Conservation (phyloP, 192 early-diverging fungal species). For the Lobosporangium transversale region DNA sequence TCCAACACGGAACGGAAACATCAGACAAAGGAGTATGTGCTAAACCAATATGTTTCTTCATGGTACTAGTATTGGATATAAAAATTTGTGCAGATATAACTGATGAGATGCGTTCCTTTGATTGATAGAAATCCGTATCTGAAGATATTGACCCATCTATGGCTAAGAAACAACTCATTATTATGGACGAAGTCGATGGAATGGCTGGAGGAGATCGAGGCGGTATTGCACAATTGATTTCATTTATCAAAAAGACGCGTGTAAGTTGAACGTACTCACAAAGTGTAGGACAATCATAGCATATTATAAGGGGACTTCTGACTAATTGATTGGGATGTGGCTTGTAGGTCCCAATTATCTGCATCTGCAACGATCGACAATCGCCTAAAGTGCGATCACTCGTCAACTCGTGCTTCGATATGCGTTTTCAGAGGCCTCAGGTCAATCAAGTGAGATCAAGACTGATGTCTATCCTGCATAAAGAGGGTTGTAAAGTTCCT, state of each 20-base stretch:
- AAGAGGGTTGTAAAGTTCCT: constrained; percentile 80
- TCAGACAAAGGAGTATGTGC: constrained; percentile 45
- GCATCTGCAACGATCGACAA: constrained; percentile 96
- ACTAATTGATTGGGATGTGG: too few relatives aligned
- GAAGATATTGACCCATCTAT: constrained; percentile 15
- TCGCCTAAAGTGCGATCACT: constrained; percentile 87
- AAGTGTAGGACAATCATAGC: too few relatives aligned
- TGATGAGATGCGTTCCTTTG: not conserved
- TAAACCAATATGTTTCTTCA: not conserved
- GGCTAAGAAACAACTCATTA: constrained; percentile 72
- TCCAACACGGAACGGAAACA: constrained; percentile 13
- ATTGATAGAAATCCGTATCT: constrained; percentile 14
- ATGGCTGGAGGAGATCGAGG: constrained; percentile 98
- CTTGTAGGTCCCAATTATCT: constrained; percentile 90
- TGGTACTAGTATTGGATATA: not conserved
- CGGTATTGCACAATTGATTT: constrained; percentile 86
- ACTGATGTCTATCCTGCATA: constrained; percentile 72
- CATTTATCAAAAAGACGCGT: constrained; percentile 86
- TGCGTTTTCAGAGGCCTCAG: constrained; percentile 79
- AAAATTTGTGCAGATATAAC: not conserved
- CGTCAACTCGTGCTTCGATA: constrained; percentile 84
- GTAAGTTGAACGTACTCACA: constrained; percentile 2
- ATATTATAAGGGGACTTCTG: too few relatives aligned
- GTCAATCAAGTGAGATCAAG: constrained; percentile 79
- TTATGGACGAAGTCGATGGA: constrained; percentile 99